These are phyloP conservation scores for Fusarium austroafricanum DNA, from an alignment of 2,329 filamentous ascomycete genomes.

Conservation along the genomic window DNA sequence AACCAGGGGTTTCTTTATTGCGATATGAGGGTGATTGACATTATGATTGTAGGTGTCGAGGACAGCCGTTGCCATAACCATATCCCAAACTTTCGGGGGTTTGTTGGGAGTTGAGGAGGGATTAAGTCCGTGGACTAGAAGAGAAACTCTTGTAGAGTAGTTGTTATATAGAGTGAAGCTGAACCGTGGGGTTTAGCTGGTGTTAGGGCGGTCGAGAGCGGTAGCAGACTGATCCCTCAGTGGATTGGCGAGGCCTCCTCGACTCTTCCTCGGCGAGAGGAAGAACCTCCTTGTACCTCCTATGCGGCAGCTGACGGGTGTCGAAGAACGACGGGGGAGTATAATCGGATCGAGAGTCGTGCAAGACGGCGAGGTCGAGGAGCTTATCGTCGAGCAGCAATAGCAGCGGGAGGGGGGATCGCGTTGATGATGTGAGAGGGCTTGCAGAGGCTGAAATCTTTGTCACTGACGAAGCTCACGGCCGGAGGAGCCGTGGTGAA, in stretches of 20 bases:
- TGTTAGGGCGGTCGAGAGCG: conserved; percentile 97
- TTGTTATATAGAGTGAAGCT: conserved; percentile 13
- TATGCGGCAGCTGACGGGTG: conserved; percentile 98
- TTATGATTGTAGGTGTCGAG: conserved; percentile 65
- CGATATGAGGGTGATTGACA: conserved; percentile 61
- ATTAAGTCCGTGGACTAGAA: conserved; percentile 13
- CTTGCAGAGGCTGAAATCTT: conserved; percentile 76
- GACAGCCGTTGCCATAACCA: conserved; percentile 73
- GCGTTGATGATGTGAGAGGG: conserved; percentile 75
- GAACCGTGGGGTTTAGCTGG: conserved; percentile 49
- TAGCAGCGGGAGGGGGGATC: conserved; percentile 67
- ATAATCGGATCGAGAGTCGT: conserved; percentile 60
- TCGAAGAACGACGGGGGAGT: conserved; percentile 67
- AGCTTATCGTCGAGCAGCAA: conserved; percentile 62
- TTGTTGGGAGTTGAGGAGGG: conserved; percentile 28
- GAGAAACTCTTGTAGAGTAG: conserved; percentile 9
- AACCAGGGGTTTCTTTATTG: conserved; percentile 58
- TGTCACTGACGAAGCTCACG: conserved; percentile 72
- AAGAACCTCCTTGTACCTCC: conserved; percentile 97
- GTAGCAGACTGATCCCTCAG: conserved; percentile 90
- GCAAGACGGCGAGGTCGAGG: conserved; percentile 63
- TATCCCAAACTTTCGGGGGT: conserved; percentile 60
- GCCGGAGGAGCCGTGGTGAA: conserved; percentile 72
- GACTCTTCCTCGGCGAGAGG: conserved; percentile 99
- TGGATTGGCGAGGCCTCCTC: conserved; percentile 96